Conservation (phyloP, 768 basidiomycete genomes). For the Podaxis mareebaensis region DNA sequence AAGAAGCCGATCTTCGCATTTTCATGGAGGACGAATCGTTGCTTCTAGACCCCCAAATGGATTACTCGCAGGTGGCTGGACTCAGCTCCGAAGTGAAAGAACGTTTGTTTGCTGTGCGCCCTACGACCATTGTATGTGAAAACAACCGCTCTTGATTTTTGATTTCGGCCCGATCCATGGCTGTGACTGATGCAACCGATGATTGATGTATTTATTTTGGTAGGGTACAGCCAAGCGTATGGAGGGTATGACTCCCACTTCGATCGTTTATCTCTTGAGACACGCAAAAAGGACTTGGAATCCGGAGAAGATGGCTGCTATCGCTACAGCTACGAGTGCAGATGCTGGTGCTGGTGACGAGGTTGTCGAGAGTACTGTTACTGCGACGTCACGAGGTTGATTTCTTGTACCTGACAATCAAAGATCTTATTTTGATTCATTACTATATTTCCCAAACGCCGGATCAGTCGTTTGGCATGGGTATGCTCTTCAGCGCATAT, state of each 20-base stretch:
- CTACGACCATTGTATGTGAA: slow-evolving; percentile 63
- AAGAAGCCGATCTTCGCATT: slow-evolving; percentile 70
- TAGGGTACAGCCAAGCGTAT: slow-evolving; percentile 92
- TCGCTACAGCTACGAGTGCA: neutral
- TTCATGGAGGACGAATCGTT: slow-evolving; percentile 81
- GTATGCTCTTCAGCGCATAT: no score
- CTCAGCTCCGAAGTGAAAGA: slow-evolving; percentile 79
- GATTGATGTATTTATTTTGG: slow-evolving; percentile 3
- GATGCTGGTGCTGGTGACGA: neutral
- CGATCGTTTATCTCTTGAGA: slow-evolving; percentile 65
- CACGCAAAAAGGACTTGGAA: slow-evolving; percentile 53
- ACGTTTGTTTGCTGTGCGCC: slow-evolving; percentile 57
- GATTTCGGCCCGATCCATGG: no score
- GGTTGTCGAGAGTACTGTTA: neutral
- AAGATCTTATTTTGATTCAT: no score
- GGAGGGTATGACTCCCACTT: slow-evolving; percentile 90
- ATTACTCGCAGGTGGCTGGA: slow-evolving; percentile 65
- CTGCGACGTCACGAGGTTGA: neutral
- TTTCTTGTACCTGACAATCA: neutral
- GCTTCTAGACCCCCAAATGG: slow-evolving; percentile 64
- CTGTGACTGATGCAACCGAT: neutral
- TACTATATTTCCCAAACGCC: no score
- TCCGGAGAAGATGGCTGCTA: slow-evolving; percentile 2
- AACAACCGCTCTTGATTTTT: neutral
- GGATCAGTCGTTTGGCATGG: no score